Percentiles rank a stretch among this genome's conserved stretches.
These are phyloP conservation scores for Metarhizium guizhouense DNA, from an alignment of 2,329 filamentous ascomycete genomes.

Conservation along the genomic window DNA sequence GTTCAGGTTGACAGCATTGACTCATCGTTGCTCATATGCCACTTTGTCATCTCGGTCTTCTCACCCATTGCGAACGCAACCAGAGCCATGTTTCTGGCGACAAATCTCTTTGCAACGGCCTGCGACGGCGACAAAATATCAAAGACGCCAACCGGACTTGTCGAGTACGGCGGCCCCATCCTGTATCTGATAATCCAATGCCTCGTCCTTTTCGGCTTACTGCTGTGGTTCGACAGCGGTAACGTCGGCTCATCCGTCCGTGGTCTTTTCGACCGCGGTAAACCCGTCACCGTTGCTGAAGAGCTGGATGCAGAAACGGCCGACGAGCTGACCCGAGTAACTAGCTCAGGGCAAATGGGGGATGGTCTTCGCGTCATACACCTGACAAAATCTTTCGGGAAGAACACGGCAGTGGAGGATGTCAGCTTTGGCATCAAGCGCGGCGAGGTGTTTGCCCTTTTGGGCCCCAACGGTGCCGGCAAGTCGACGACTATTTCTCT, in stretches of 20 bases:
- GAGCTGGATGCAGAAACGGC: conserved; percentile 50
- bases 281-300: conserved; percentile 18
- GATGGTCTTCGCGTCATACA: conserved; percentile 74
- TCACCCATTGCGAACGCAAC: conserved; percentile 71
- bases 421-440: conserved; percentile 73
- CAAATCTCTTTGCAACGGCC: conserved; percentile 77
- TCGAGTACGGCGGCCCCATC: conserved; percentile 75
- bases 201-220: conserved; percentile 57
- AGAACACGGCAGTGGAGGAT: conserved; percentile 75
- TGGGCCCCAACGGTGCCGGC: conserved; percentile 86
- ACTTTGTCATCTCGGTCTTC: conserved; percentile 66
- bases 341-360: conserved; percentile 21
- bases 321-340: conserved; percentile 55
- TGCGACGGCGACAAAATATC: conserved; percentile 59
- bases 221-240: conserved; percentile 77
- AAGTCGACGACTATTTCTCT: conserved; percentile 86
- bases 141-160: conserved; percentile 59
- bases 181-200: conserved; percentile 72
- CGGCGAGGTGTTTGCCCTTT: conserved; percentile 78
- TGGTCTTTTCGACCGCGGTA: conserved; percentile 27
- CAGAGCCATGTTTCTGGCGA: conserved; percentile 62
- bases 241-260: conserved; percentile 48
- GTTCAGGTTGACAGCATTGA: conserved; percentile 62
- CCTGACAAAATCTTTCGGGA: conserved; percentile 70
- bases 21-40: conserved; percentile 53